Base-by-base conservation (phyloP, 352 stramenopile genomes). In the Phytophthora pseudosyringae region DNA sequence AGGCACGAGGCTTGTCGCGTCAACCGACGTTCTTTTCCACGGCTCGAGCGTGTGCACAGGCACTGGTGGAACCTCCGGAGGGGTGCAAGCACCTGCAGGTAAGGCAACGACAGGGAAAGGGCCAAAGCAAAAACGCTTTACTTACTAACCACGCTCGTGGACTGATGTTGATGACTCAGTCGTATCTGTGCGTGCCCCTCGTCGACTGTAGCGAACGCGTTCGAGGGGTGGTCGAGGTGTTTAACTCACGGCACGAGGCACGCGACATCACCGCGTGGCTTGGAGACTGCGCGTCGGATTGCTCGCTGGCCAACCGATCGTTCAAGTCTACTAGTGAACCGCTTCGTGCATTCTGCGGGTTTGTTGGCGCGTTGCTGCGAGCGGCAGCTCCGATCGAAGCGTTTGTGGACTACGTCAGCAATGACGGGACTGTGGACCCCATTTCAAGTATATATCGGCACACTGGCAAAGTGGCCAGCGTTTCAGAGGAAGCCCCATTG, bases 141-240 rank as follows among this genome's bases (percentile, higher is more conserved):
- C 25, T 43, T 12, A 43, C 18, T 57, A 40, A 60, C 16, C 26
- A 32, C 39, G 28, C 5, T 49, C 21, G 21, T 12, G 1, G 21
- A 21, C 21, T 21, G 21, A 21, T 52, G 21, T 43, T 55, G 15
- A 39, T 54, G 39, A 39, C n/a, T 48, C 48, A 82, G 56, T 89
- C 81, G 3, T 91, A 91, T 61, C 51, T 93, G 28, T 93, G 83
- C 47, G 54, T 91, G 29, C 83, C 83, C n/a, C 78, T 93, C 2
- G 70, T 84, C 31, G 80, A 93, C 59, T 76, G 73, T 33, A 69
- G 74, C 12, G 78, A 69, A 21, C 73, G 35, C 7, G 77, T 90
- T 29, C 80, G 80, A 48, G 83, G 76, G 10, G 72, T 91, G 28
- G 81, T 84, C 10, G 80, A 93, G 66, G 64, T 93, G 38, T 89